These are phyloP conservation scores for Citrus trifoliata DNA, from an alignment of 345 rosid genomes.

Conservation along the genomic window DNA sequence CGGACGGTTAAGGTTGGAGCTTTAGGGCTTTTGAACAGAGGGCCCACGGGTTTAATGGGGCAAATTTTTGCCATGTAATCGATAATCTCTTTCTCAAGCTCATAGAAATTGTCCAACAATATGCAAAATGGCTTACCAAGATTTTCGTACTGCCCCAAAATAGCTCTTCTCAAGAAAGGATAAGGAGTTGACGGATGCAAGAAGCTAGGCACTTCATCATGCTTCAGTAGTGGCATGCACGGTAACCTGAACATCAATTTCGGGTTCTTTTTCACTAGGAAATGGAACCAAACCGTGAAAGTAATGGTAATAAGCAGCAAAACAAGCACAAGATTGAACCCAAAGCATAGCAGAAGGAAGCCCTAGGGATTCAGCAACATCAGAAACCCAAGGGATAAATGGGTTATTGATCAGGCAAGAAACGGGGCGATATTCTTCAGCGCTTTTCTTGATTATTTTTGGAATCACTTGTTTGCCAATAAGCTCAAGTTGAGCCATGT, in stretches of 20 bases:
- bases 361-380: conserved; percentile 62
- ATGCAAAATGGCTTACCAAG: conserved; percentile 66
- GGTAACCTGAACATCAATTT: conserved; percentile 65
- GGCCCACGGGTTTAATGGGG: conserved; percentile 53
- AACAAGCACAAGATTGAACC: conserved; percentile 88
- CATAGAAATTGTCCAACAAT: conserved; percentile 67
- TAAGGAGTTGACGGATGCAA: conserved; percentile 55
- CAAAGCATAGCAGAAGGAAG: conserved; percentile 86
- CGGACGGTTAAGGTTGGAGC: conserved; percentile 29
- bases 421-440: conserved; percentile 58
- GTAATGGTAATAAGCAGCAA: conserved; percentile 65
- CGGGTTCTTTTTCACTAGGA: conserved; percentile 51
- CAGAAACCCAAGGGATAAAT: conserved; percentile 82
- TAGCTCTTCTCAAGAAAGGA: conserved; percentile 37
- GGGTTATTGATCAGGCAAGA: conserved; percentile 84
- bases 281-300: conserved; percentile 45
- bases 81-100: conserved; percentile 64
- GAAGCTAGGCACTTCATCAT: conserved; percentile 82
- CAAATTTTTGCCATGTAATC: conserved; percentile 56
- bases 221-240: conserved; percentile 58
- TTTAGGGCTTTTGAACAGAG: conserved; percentile 52
- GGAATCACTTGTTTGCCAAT: conserved; percentile 45
- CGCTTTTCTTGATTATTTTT: conserved; percentile 38
- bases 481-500: conserved; percentile 47
- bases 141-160: conserved; percentile 57